Base-by-base conservation (phyloP, 2,329 filamentous ascomycete genomes). In the Phyllosticta paracitricarpa region DNA sequence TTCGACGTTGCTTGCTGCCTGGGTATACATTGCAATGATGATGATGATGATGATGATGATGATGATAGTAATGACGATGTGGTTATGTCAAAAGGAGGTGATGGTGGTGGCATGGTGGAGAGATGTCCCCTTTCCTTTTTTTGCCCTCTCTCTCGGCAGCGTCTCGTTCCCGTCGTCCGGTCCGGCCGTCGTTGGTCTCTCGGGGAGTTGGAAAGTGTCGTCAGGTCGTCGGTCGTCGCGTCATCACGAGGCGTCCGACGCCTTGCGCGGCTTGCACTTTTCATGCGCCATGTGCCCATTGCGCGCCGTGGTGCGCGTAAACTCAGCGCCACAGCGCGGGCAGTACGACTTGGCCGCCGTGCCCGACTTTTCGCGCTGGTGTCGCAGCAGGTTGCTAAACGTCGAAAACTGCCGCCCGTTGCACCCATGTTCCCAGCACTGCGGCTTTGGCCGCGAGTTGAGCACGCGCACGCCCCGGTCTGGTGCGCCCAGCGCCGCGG, bases 361-460 rank as follows among this genome's bases (percentile, higher is more conserved):
- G 26, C 93, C 93, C 0, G 90, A 95, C 74, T 96, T 97, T 75
- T 97, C 93, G 53, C 93, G 84, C 75, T 97, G 92, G 73, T 97
- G 93, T 64, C 93, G 83, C 48, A 97, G 79, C 3, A 97, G 82
- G 72, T 97, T 97, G 82, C 91, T 96, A 72, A 97, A 97, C 3
- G 93, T 97, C 19, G 91, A 96, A 71, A 97, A 97, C 70, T 96
- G 89, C 30, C 92, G 86, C 22, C 93, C 93, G 69, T 97, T 96
- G 79, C 93, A 97, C 10, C 92, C 93, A 70, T 97, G 93, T 64
- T 97, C 93, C 89, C 90, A 97, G 75, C 93, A 97, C 72, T 96
- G 91, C 54, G 92, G 91, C 76, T 96, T 96, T n/a, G 91, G 91
- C 65, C 89, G 83, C 67, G 85, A 86, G 72, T 89, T 87, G 19